Percentiles rank a stretch among this genome's conserved stretches.
phyloP scores from a whole-genome alignment of 140 eudicot genomes.

The Anethum foeniculum region DNA sequence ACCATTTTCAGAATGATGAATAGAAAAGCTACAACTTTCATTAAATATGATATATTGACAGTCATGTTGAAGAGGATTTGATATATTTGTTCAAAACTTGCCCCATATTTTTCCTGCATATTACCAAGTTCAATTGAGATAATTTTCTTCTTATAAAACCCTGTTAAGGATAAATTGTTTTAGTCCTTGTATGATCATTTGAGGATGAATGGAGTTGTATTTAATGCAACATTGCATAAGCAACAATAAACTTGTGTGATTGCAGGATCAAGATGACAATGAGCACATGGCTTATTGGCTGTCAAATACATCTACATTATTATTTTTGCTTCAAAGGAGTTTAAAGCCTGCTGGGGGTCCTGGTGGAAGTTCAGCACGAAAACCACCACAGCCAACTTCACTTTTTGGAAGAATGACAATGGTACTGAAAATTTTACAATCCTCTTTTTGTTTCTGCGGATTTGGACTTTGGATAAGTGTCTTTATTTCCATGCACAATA shows the following conservation, averaged over 20 bases:
- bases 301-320: slow-evolving; percentile 77
- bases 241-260: slow-evolving; percentile 7
- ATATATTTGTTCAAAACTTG: not conserved
- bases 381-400: slow-evolving; percentile 72
- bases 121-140: not conserved
- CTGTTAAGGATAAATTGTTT: not conserved
- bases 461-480: not conserved
- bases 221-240: not conserved
- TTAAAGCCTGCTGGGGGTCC: slow-evolving; percentile 49
- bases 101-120: not conserved
- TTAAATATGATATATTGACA: not conserved
- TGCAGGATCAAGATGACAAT: slow-evolving; percentile 82
- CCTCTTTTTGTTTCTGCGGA: not conserved
- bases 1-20: not conserved
- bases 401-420: slow-evolving; percentile 92
- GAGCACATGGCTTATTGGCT: slow-evolving; percentile 96
- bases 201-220: not conserved
- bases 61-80: too few species aligned
- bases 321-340: slow-evolving; percentile 80
- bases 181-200: not conserved
- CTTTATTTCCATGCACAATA: not conserved
- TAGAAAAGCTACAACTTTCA: not conserved
- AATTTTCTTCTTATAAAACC: not conserved
- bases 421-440: slow-evolving; percentile 32
- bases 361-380: slow-evolving; percentile 47